A percentile compares a stretch with the other conserved stretches of the same genome.
Conservation (phyloP, 768 basidiomycete species). For the Leccinum imitatum region DNA sequence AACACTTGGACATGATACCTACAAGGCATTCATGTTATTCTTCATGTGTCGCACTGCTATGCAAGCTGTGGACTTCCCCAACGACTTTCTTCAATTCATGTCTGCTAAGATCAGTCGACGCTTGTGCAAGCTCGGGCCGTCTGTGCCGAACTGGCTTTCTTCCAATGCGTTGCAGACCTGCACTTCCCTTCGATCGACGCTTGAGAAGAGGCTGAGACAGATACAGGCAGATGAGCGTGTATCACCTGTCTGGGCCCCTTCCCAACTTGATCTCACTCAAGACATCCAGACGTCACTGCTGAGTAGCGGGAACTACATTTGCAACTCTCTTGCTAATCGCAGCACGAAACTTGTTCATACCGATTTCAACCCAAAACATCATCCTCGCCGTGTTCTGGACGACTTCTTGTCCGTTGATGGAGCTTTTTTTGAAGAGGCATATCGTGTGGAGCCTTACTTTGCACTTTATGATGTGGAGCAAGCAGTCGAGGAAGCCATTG, state of each 20-base stretch:
- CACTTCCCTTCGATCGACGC: slow-evolving; percentile 10
- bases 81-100: slow-evolving; percentile 32
- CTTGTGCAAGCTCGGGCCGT: slow-evolving; percentile 23
- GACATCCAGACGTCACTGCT: neutral
- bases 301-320: neutral
- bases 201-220: slow-evolving; percentile 36
- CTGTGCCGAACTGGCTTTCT: slow-evolving; percentile 35
- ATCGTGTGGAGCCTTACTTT: slow-evolving; percentile 9
- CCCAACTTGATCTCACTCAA: neutral
- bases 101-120: slow-evolving; percentile 29
- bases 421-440: slow-evolving; percentile 6
- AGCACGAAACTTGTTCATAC: neutral
- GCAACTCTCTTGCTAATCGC: neutral
- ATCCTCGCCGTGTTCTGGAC: neutral
- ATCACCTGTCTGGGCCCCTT: slow-evolving; percentile 34
- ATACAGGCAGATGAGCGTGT: slow-evolving; percentile 29
- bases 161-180: slow-evolving; percentile 37
- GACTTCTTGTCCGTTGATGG: slow-evolving; percentile 5
- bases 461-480: slow-evolving; percentile 39
- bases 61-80: slow-evolving; percentile 15
- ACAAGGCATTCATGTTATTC: slow-evolving; percentile 50
- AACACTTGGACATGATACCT: slow-evolving; percentile 22
- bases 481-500: slow-evolving; percentile 30
- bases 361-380: slow-evolving; percentile 7
- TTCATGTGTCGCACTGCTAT: slow-evolving; percentile 33